These are phyloP conservation scores for Dioscorea zingiberensis DNA, from an alignment of 106 monocot species.

Conservation along the genomic window DNA sequence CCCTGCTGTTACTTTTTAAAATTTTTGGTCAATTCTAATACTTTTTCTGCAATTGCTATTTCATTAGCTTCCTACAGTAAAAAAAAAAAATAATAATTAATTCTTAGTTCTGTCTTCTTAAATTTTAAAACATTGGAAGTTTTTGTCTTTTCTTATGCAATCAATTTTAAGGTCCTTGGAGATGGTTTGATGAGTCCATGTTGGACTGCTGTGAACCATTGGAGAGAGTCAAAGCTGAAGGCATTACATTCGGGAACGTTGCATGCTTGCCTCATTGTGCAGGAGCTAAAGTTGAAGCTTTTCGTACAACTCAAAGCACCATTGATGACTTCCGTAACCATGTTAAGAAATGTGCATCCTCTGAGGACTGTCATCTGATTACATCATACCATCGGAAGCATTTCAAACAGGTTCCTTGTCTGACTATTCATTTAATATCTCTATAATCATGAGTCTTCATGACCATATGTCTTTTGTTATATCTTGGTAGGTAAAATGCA, in stretches of 20 bases:
- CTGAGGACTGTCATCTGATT: conserved; percentile 81
- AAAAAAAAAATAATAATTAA: no score
- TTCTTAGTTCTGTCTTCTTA: no score
- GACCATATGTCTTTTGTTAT: no score
- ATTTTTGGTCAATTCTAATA: background rate
- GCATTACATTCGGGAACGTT: conserved; percentile 88
- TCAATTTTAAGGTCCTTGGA: conserved; percentile 49
- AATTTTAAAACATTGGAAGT: background rate
- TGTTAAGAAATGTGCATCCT: conserved; percentile 59
- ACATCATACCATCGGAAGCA: conserved; percentile 64
- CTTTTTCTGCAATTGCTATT: no score
- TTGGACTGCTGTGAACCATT: conserved; percentile 94
- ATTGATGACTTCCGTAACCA: conserved; percentile 77
- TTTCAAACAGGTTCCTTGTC: conserved; percentile 69
- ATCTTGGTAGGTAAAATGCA: no score
- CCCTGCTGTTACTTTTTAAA: background rate
- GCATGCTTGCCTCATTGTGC: conserved; percentile 90
- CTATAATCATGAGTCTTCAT: no score
- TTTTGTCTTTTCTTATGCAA: background rate
- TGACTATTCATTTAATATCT: no score
- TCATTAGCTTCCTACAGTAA: no score
- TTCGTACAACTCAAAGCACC: conserved; percentile 52
- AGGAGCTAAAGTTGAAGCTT: conserved; percentile 83
- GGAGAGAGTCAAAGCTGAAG: conserved; percentile 82
- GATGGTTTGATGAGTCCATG: conserved; percentile 99